Percentiles rank a stretch among this genome's conserved stretches.
phyloP scores from a whole-genome alignment of 768 basidiomycete genomes.

The Tylopilus rubrobrunneus region DNA sequence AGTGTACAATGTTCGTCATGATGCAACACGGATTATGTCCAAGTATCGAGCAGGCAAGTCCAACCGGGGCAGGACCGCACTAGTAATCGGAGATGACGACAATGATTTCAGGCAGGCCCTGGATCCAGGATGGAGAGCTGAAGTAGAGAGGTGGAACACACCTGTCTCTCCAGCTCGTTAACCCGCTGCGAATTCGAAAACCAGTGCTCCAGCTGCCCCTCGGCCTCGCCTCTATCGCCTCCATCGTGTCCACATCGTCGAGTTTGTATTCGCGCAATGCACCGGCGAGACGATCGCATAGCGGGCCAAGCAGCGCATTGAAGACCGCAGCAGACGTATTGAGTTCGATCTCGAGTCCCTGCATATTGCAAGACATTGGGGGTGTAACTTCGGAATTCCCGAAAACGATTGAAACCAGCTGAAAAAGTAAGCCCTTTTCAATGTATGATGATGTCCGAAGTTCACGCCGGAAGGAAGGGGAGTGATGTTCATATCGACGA shows the following conservation, averaged over 20 bases:
- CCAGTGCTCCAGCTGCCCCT: neutral
- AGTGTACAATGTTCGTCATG: conserved; percentile 39
- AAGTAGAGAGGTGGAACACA: conserved; percentile 31
- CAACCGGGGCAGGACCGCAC: conserved; percentile 15
- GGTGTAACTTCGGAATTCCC: conserved; percentile 22
- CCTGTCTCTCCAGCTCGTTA: conserved; percentile 13
- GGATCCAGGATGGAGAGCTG: conserved; percentile 35
- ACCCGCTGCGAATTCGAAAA: conserved; percentile 2
- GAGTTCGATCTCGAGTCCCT: conserved; percentile 42
- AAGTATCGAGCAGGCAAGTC: conserved; percentile 15
- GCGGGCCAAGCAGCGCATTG: conserved; percentile 38
- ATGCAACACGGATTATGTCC: conserved; percentile 36
- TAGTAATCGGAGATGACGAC: conserved; percentile 45
- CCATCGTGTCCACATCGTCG: conserved; percentile 18
- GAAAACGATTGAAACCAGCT: conserved; percentile 44
- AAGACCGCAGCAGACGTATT: conserved; percentile 44
- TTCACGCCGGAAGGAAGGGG: conserved; percentile 47
- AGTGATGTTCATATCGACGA: conserved; percentile 50
- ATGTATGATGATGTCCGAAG: conserved; percentile 54
- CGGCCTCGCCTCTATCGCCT: conserved; percentile 19
- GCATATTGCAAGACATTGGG: conserved; percentile 32
- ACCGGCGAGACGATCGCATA: conserved; percentile 43
- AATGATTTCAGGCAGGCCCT: conserved; percentile 40
- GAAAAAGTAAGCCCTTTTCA: conserved; percentile 55
- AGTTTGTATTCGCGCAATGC: conserved; percentile 34